Base-by-base conservation (phyloP, 192 early-diverging fungal genomes). In the Backusella australiensis region DNA sequence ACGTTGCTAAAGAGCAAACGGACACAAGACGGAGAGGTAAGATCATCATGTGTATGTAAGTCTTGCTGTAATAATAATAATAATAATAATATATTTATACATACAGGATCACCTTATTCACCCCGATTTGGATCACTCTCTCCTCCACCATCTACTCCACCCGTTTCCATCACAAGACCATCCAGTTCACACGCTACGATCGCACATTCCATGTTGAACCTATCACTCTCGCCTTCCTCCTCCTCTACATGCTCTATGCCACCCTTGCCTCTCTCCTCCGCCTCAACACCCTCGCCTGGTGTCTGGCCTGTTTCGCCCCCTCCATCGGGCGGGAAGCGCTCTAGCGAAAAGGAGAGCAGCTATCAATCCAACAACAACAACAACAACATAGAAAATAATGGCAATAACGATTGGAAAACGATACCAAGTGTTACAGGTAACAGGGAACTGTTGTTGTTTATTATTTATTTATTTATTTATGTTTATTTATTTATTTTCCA, bases 361-460 rank as follows among this genome's bases (percentile, higher is more conserved):
- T 39, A 11, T 38, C 65, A 32, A 52, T 56, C 32, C 34, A 52
- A 36, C 29, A 69, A 29, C 32, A 69, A 68, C 29, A 32, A 32
- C 32, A 32, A 32, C 32, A 69, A 75, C n/a, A 66, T 49, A 32
- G 44, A 67, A 34, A 66, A 71, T 19, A 39, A 39, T 12, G 11
- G 38, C 38, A 39, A 12, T 63, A 70, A 53, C 46, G 71, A 81
- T 41, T 74, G 73, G 69, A 78, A 49, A 46, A 49, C 76, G 17
- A 81, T 81, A 67, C 80, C 80, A 34, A 81, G 80, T 72, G 74
- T 81, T 15, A 81, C 77, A 77, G 80, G 76, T 81, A 77, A 70
- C 46, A 42, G 15, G 32, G 3, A 32, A 32, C 32, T 3, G 4
- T 14, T 4, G 15, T 0, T 15, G 4, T 17, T 17, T 19, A 11